Conservation (phyloP, 2,329 filamentous ascomycete genomes). For the Talaromyces islandicus region DNA sequence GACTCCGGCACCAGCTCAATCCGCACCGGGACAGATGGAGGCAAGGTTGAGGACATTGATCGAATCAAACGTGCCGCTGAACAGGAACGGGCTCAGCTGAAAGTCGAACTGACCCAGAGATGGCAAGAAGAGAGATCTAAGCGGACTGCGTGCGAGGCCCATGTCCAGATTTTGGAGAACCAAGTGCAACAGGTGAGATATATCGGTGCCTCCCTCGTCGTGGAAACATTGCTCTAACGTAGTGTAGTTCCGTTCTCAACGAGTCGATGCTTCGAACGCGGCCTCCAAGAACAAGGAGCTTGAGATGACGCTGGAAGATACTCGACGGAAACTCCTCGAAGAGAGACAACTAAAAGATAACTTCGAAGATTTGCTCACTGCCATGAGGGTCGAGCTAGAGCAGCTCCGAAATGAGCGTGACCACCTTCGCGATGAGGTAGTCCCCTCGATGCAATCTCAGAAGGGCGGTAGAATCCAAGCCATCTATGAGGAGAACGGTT, state of each 20-base stretch:
- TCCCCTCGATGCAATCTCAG: slow-evolving; percentile 60
- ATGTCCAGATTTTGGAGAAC: slow-evolving; percentile 76
- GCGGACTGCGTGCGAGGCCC: slow-evolving; percentile 70
- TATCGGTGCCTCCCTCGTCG: slow-evolving; percentile 2
- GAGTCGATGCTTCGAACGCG: slow-evolving; percentile 43
- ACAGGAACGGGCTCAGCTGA: slow-evolving; percentile 83
- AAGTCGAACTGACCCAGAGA: slow-evolving; percentile 76
- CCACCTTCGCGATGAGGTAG: slow-evolving; percentile 72
- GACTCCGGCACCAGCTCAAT: slow-evolving; percentile 87
- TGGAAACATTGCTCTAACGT: slow-evolving; percentile 11
- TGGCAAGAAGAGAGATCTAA: slow-evolving; percentile 78
- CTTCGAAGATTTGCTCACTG: slow-evolving; percentile 84
- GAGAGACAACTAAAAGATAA: slow-evolving; percentile 85
- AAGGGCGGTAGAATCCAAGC: slow-evolving; percentile 49
- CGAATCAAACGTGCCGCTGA: slow-evolving; percentile 76
- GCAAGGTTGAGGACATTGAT: slow-evolving; percentile 65
- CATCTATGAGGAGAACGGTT: slow-evolving; percentile 54
- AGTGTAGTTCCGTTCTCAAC: slow-evolving; percentile 42
- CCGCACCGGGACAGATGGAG: slow-evolving; percentile 49
- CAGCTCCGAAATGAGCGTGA: slow-evolving; percentile 82
- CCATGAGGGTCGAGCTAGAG: slow-evolving; percentile 75
- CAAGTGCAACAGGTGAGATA: slow-evolving; percentile 59
- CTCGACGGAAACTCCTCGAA: slow-evolving; percentile 73
- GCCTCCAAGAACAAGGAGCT: slow-evolving; percentile 66
- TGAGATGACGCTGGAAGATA: slow-evolving; percentile 73